Percentiles rank a stretch among this genome's conserved stretches.
Conservation (phyloP, 768 basidiomycete genomes). For the Tephrocybe sp. region DNA sequence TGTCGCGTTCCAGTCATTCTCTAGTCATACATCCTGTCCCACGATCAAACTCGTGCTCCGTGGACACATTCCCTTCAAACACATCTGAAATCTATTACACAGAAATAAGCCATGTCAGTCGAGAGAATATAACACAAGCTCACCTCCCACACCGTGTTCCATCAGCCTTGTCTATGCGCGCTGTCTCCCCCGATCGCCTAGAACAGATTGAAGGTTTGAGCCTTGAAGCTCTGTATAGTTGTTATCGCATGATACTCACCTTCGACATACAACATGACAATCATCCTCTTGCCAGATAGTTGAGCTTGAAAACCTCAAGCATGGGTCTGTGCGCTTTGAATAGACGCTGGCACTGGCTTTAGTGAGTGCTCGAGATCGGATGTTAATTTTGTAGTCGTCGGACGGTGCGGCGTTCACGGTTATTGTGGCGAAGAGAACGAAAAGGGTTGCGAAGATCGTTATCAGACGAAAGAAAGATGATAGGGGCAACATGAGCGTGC, state of each 20-base stretch:
- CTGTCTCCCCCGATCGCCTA: not conserved
- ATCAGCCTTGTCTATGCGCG: not conserved
- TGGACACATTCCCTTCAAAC: not conserved
- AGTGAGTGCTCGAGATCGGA: not conserved
- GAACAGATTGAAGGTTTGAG: not conserved
- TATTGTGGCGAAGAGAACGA: not conserved
- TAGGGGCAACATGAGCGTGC: not conserved
- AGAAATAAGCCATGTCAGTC: no score
- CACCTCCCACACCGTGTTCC: not conserved
- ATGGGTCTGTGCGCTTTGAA: not conserved
- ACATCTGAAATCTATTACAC: not conserved
- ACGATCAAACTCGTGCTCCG: not conserved
- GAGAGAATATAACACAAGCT: not conserved
- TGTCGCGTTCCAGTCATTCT: no score
- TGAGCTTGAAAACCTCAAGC: not conserved
- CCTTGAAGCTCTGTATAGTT: not conserved
- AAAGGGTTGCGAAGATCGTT: not conserved
- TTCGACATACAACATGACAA: slow-evolving; percentile 1
- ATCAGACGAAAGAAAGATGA: not conserved
- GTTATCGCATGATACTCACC: not conserved
- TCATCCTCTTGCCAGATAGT: slow-evolving; percentile 1
- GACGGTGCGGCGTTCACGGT: not conserved
- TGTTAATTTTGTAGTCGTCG: not conserved
- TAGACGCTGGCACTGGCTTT: not conserved
- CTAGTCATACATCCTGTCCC: no score